Base-by-base conservation (phyloP, 2,329 filamentous ascomycete genomes). In the Nothophoma quercina region DNA sequence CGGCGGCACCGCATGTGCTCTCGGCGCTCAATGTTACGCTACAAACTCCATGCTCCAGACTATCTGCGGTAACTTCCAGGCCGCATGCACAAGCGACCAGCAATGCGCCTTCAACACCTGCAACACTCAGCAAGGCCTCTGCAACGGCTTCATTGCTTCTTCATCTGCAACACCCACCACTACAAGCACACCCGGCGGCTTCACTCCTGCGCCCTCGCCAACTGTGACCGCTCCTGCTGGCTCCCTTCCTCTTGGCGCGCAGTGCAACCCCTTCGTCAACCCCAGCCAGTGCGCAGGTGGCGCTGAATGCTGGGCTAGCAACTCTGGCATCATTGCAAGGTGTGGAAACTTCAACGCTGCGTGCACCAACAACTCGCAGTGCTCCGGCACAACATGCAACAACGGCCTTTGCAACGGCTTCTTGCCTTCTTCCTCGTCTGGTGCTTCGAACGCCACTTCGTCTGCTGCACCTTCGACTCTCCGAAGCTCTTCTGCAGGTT, bases 21-120 rank as follows among this genome's bases (percentile, higher is more conserved):
- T 55, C 16, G 60, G 60, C 25, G 44, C 56, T 5, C 4, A 34
- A 16, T 65, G 62, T 44, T 65, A 64, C 22, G 56, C 62, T 6
- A 36, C 26, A 5, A 64, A 64, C 51, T 63, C 49, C 1, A 46
- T 38, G 34, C 51, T 52, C 9, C 45, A 52, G 16, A 18, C 57
- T 8, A 19, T 47, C 4, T 65, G 60, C 51, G 60, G 59, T 19
- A 64, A 64, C 25, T 64, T 62, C 44, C 56, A 65, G n/a, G 49
- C 62, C 10, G 9, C 48, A 8, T 64, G 62, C 51, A 60, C 47
- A 1, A 59, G 39, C 33, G 43, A 64, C 46, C 22, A 58, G 30
- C 59, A 64, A 38, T 61, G 60, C 40, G 59, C 60, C 6, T 65
- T 55, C 51, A 65, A 65, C 50, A 59, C 44, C 1, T 64, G 62